Percentiles rank a stretch among this genome's conserved stretches.
phyloP scores from a whole-genome alignment of 2,329 filamentous ascomycete genomes.

The Camillea tinctor region DNA sequence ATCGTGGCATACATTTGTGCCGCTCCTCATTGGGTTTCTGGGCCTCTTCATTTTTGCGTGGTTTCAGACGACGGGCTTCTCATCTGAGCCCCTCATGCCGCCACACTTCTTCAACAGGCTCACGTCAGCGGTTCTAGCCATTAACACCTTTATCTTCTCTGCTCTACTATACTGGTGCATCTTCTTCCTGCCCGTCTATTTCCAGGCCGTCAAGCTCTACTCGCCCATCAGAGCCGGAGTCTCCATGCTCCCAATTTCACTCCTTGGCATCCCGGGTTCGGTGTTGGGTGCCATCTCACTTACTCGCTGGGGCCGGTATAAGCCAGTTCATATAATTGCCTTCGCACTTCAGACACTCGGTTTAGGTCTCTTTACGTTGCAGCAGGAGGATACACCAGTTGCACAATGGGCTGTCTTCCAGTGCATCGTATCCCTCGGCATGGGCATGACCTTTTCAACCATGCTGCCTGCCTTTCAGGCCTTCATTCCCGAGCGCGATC shows the following conservation, averaged over 20 bases:
- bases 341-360: conserved; percentile 34
- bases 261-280: conserved; percentile 1
- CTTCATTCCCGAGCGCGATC: conserved; percentile 32
- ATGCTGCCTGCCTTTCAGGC: conserved; percentile 41
- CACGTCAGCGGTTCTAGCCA: not conserved
- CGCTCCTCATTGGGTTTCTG: conserved; percentile 2
- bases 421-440: conserved; percentile 37
- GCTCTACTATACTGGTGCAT: not conserved
- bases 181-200: conserved; percentile 6
- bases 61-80: not conserved
- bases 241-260: conserved; percentile 2
- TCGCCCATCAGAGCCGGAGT: not conserved
- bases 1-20: not conserved
- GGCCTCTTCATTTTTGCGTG: not conserved
- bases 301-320: conserved; percentile 45
- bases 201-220: not conserved
- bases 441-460: conserved; percentile 40
- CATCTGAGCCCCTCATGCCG: conserved; percentile 35
- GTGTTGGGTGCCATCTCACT: conserved; percentile 29
- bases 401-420: conserved; percentile 38
- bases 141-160: not conserved
- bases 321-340: conserved; percentile 29
- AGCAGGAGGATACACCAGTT: conserved; percentile 25
- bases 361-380: conserved; percentile 37
- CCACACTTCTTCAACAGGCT: conserved; percentile 1